Conservation (phyloP, 2,329 filamentous ascomycete genomes). For the Aspergillus sp. region DNA sequence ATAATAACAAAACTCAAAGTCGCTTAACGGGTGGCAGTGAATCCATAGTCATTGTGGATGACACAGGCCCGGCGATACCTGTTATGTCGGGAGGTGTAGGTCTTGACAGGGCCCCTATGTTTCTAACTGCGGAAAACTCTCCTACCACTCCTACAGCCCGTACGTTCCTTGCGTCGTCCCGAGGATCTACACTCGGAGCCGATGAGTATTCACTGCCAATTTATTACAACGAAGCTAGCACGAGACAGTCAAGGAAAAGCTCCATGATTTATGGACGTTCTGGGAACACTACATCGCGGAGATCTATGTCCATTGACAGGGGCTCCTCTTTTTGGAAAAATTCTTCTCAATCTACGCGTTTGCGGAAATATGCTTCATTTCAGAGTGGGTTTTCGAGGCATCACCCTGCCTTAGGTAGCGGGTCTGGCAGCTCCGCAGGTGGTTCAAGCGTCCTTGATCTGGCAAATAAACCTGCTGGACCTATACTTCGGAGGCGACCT, state of each 20-base stretch:
- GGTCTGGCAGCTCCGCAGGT: slow-evolving; percentile 17
- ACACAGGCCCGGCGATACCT: slow-evolving; percentile 47
- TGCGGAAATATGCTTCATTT: slow-evolving; percentile 48
- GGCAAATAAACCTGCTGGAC: slow-evolving; percentile 29
- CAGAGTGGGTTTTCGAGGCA: slow-evolving; percentile 42
- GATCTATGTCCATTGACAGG: slow-evolving; percentile 30
- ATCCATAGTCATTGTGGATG: slow-evolving; percentile 84
- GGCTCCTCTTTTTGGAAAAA: slow-evolving; percentile 25
- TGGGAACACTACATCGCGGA: slow-evolving; percentile 19
- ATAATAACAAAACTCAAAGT: slow-evolving; percentile 43
- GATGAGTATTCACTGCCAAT: slow-evolving; percentile 31
- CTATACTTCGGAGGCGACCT: slow-evolving; percentile 68
- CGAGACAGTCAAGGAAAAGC: slow-evolving; percentile 10
- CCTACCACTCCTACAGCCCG: slow-evolving; percentile 15
- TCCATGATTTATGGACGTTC: slow-evolving; percentile 19
- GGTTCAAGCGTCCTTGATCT: slow-evolving; percentile 14
- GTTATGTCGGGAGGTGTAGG: slow-evolving; percentile 38
- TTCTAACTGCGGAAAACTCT: slow-evolving; percentile 14
- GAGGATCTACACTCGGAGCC: slow-evolving; percentile 21
- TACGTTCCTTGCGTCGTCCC: slow-evolving; percentile 21
- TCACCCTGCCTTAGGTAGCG: slow-evolving; percentile 26
- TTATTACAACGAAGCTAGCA: slow-evolving; percentile 25
- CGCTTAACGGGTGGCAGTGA: slow-evolving; percentile 77
- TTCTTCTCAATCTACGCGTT: slow-evolving; percentile 33
- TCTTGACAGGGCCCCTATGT: slow-evolving; percentile 17